Evolutionary conservation across 352 stramenopile genomes (phyloP), one percentile per base, ranked within the genome.

Genomic region (Pythium aristosporum): DNA sequence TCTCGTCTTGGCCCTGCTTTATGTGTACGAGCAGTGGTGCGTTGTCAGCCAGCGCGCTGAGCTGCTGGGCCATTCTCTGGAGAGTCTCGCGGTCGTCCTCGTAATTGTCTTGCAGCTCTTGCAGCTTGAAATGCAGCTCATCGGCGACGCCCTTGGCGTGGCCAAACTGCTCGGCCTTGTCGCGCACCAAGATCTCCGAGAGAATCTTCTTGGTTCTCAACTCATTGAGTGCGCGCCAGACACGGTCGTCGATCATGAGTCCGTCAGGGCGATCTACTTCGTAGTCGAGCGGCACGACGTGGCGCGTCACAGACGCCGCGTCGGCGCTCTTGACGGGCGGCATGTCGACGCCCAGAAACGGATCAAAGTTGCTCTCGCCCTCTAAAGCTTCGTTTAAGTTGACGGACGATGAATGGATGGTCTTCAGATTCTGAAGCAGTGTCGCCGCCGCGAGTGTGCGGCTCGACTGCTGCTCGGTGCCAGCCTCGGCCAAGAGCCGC

Each of bases 1-100:
- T 86, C 66, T 98, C 91, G 71, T 97, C 88, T 73, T 97, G 89
- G 3, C 91, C 92, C 66, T 98, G 93, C 57, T 96, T 96, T 49
- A 98, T 79, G 44, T 87, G 77, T 16, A 97, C 81, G 1, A 98
- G 67, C 47, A 98, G 42, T 41, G 90, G 87, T 10, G 89, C 60
- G 58, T 95, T 91, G 25, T 85, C 81, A 11, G 73, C 73, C 0
- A 79, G 46, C 8, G 69, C 58, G 6, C 53, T 57, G 8, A 91
- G 75, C 32, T 80, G 67, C 16, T 49, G 50, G 3, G 59, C 67
- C n/a, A 63, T 70, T 0, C 32, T 15, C 2, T 63, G 49, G 12
- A 55, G 68, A 34, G 42, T 57, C 1, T 20, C 52, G 0, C 55
- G 42, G 6, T 76, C 69, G 34, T 87, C 69, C 47, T 80, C 65